Percentiles rank a stretch among this genome's conserved stretches.
Conservation (phyloP, 768 basidiomycete genomes). For the Paxillus ammoniavirescens region DNA sequence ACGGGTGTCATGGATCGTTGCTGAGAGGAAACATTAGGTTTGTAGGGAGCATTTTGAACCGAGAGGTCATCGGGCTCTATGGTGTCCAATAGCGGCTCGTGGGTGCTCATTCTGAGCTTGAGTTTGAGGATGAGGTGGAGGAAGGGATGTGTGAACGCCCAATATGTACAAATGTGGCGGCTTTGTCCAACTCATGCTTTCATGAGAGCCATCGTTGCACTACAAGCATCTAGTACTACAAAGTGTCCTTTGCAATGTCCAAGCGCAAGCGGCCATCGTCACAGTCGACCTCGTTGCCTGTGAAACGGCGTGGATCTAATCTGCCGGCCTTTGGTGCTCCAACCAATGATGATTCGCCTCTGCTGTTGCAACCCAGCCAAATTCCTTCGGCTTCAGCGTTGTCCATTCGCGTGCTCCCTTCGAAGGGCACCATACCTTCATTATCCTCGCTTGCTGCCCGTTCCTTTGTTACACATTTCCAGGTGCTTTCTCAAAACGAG, state of each 20-base stretch:
- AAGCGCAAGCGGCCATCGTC: conserved; percentile 4
- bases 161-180: too few species aligned
- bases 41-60: conserved; percentile 27
- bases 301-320: conserved; percentile 15
- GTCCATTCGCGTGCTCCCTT: conserved; percentile 43
- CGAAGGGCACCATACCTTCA: conserved; percentile 35
- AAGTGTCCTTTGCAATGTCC: conserved; percentile 8
- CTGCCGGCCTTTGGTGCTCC: conserved; percentile 41
- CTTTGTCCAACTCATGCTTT: too few species aligned
- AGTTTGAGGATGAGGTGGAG: neutral
- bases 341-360: conserved; percentile 42
- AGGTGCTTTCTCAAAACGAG: conserved; percentile 37
- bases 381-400: conserved; percentile 51
- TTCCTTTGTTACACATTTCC: conserved; percentile 47
- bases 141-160: neutral
- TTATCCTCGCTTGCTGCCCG: conserved; percentile 52
- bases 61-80: conserved; percentile 83
- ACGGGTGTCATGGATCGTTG: conserved; percentile 37
- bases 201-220: too few species aligned
- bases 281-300: neutral
- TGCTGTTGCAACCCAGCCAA: conserved; percentile 33
- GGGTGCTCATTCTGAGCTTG: conserved; percentile 47
- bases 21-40: conserved; percentile 25
- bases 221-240: too few species aligned
- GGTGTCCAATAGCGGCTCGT: conserved; percentile 68